These are phyloP conservation scores for Dactylellina drechsleri DNA, from an alignment of 2,329 filamentous ascomycete genomes.

Conservation along the genomic window DNA sequence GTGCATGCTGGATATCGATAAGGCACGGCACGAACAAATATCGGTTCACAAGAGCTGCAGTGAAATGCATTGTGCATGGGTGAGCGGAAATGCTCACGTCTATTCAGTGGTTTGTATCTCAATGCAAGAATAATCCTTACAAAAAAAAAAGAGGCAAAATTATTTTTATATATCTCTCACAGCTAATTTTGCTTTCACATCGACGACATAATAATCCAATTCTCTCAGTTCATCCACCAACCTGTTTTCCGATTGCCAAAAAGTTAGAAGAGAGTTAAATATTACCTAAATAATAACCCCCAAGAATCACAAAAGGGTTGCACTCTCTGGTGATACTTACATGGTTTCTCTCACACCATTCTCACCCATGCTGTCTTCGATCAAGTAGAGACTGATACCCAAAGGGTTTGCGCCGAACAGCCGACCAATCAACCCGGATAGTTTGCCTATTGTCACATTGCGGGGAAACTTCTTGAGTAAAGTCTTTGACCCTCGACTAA, in stretches of 20 bases:
- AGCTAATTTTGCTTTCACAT: constrained; percentile 34
- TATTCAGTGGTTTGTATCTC: background rate
- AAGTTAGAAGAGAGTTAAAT: constrained; percentile 22
- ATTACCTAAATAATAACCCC: constrained; percentile 27
- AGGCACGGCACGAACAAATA: no score
- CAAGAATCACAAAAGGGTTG: constrained; percentile 16
- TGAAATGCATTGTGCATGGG: constrained; percentile 4
- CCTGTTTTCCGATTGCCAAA: constrained; percentile 12
- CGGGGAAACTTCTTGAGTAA: constrained; percentile 52
- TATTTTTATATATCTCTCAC: constrained; percentile 39
- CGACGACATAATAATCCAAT: constrained; percentile 50
- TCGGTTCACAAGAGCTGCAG: background rate
- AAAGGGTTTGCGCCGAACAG: constrained; percentile 50
- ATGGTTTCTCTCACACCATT: constrained; percentile 42
- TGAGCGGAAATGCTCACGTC: background rate
- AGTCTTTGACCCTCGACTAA: constrained; percentile 32
- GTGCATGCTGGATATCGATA: no score
- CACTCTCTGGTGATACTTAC: constrained; percentile 43
- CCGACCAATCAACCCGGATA: constrained; percentile 49
- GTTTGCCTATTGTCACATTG: constrained; percentile 52
- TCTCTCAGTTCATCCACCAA: constrained; percentile 47
- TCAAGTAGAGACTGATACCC: constrained; percentile 40
- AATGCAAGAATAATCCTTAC: constrained; percentile 20
- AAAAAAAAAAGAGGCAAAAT: no score
- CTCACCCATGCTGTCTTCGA: constrained; percentile 41